These are phyloP conservation scores for Stagonosporopsis rhizophila DNA, from an alignment of 2,329 filamentous ascomycete genomes.

Conservation along the genomic window DNA sequence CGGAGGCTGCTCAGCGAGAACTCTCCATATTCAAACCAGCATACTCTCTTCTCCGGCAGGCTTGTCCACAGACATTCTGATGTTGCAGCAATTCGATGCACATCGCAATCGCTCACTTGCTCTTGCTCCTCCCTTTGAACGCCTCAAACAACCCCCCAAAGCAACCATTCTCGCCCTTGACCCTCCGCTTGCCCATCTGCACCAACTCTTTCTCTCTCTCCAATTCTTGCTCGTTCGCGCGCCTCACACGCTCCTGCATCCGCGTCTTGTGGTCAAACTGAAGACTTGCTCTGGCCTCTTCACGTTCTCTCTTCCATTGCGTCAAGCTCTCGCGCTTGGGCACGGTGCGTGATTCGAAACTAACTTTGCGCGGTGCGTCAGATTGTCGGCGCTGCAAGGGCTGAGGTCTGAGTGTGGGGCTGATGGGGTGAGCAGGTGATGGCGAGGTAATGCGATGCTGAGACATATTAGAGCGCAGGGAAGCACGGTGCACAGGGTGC, in stretches of 20 bases:
- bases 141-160: slow-evolving; percentile 10
- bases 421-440: neutral
- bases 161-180: slow-evolving; percentile 1
- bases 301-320: slow-evolving; percentile 37
- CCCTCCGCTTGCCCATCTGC: slow-evolving; percentile 17
- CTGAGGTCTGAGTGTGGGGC: neutral
- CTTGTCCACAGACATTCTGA: neutral
- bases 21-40: neutral
- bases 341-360: slow-evolving; percentile 14
- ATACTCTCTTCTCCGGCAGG: neutral
- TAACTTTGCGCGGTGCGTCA: slow-evolving; percentile 5
- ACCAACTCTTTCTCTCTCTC: slow-evolving; percentile 34
- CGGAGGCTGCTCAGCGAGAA: neutral
- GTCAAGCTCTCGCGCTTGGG: slow-evolving; percentile 29
- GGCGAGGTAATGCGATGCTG: slow-evolving; percentile 10
- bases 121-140: slow-evolving; percentile 3
- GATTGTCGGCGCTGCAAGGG: neutral
- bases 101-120: neutral
- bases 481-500: slow-evolving; percentile 9
- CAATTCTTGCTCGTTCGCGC: slow-evolving; percentile 40
- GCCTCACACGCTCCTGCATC: slow-evolving; percentile 34
- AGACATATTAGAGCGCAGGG: slow-evolving; percentile 1
- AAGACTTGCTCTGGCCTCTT: slow-evolving; percentile 19
- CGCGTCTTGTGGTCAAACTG: slow-evolving; percentile 21
- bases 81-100: neutral